These are phyloP conservation scores for Eucalyptus lansdowneana DNA, from an alignment of 345 rosid genomes.

Conservation along the genomic window DNA sequence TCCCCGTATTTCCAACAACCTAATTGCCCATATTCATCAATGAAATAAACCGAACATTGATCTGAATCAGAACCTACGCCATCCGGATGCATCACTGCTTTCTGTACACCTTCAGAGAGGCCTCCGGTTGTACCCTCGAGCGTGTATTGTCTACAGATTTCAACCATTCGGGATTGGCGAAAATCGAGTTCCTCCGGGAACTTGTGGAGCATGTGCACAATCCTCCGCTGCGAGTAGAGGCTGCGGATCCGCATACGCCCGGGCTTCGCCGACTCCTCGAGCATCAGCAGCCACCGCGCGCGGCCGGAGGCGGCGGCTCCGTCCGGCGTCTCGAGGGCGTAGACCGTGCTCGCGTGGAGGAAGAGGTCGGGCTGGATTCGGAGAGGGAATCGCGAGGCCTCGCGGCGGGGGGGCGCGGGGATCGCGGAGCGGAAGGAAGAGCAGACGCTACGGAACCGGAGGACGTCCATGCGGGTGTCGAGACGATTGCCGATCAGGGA, in stretches of 20 bases:
- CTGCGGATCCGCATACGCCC: too few relatives aligned
- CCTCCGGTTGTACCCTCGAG: background rate
- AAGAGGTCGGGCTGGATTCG: rapidly evolving
- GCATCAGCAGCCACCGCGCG: too few relatives aligned
- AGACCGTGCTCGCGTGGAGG: too few relatives aligned
- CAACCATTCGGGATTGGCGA: too few relatives aligned
- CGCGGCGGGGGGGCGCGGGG: background rate
- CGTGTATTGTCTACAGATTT: too few relatives aligned
- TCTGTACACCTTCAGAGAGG: background rate
- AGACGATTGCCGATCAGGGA: background rate
- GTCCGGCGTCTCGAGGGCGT: too few relatives aligned
- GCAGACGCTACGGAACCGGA: background rate
- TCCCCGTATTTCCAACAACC: background rate
- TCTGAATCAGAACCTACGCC: background rate
- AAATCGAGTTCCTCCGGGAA: too few relatives aligned
- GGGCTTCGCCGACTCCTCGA: too few relatives aligned
- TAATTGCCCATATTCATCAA: background rate
- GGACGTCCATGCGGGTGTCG: background rate
- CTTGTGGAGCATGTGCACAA: too few relatives aligned
- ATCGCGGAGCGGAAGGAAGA: background rate
- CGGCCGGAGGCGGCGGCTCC: too few relatives aligned
- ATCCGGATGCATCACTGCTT: background rate
- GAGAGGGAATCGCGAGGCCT: background rate
- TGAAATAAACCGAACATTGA: background rate
- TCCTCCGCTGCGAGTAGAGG: too few relatives aligned